Conservation (phyloP, 805 yeast species). For the Cyberlindnera nakhonratchasimensis region DNA sequence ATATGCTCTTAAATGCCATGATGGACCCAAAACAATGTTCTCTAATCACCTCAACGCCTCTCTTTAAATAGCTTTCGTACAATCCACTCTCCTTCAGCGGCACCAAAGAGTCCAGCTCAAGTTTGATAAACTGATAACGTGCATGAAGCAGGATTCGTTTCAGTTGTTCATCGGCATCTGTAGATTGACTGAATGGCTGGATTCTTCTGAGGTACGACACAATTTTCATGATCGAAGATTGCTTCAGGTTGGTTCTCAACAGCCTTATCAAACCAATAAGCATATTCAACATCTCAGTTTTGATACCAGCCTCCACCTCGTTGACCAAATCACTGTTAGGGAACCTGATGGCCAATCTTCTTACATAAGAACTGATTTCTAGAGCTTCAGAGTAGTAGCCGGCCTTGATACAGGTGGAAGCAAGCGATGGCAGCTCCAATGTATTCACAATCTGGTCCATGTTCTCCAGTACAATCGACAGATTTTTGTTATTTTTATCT, state of each 20-base stretch:
- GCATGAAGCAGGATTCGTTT: conserved; percentile 64
- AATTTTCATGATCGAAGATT: conserved; percentile 74
- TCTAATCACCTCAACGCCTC: conserved; percentile 79
- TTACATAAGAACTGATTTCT: conserved; percentile 72
- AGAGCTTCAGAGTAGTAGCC: conserved; percentile 90
- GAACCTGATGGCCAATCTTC: conserved; percentile 65
- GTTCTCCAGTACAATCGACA: conserved; percentile 48
- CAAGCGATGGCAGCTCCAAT: conserved; percentile 78
- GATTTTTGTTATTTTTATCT: conserved; percentile 20
- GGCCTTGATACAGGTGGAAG: conserved; percentile 76
- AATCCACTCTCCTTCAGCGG: conserved; percentile 54
- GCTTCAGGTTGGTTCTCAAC: conserved; percentile 71
- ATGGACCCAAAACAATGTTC: conserved; percentile 77
- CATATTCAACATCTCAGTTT: conserved; percentile 61
- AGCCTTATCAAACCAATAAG: conserved; percentile 63
- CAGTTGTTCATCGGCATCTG: conserved; percentile 32
- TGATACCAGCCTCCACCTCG: conserved; percentile 48
- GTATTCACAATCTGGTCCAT: conserved; percentile 73
- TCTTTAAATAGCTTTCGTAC: conserved; percentile 61
- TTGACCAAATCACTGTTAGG: conserved; percentile 54
- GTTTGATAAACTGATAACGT: conserved; percentile 61
- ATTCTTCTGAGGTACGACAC: conserved; percentile 71
- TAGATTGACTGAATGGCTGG: conserved; percentile 42
- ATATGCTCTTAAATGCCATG: conserved; percentile 61
- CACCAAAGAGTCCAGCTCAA: conserved; percentile 52